These are phyloP conservation scores for Teunomyces kruisii DNA, from an alignment of 805 yeast species.

Conservation along the genomic window DNA sequence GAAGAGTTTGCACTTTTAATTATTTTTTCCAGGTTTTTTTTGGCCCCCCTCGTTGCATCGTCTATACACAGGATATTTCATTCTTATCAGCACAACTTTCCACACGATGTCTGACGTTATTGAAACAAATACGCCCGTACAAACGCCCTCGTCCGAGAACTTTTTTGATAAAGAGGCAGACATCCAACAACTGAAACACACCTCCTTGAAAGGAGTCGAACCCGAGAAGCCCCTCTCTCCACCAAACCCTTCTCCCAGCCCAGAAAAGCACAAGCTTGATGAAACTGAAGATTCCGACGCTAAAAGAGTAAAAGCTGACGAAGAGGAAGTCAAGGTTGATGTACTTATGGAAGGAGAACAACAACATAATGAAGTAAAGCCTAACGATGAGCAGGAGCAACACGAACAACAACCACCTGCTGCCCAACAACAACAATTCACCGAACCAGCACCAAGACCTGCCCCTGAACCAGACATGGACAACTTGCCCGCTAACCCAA, in stretches of 20 bases:
- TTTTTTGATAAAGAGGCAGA: constrained; percentile 1
- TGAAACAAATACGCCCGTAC: constrained; percentile 39
- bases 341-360: too few relatives aligned
- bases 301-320: constrained; percentile 21
- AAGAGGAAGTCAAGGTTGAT: constrained; percentile 5
- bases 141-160: constrained; percentile 36
- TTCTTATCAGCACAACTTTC: background rate
- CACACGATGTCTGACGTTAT: constrained; percentile 26
- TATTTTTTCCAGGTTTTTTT: constrained; percentile 2
- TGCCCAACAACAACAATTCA: constrained; percentile 14
- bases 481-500: constrained; percentile 62
- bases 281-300: constrained; percentile 20
- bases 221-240: constrained; percentile 44
- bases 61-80: background rate
- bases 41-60: constrained; percentile 4
- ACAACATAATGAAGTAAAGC: constrained; percentile 8
- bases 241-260: constrained; percentile 46
- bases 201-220: constrained; percentile 9
- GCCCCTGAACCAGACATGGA: constrained; percentile 71
- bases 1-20: constrained; percentile 7
- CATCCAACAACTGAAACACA: background rate
- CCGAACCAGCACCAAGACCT: constrained; percentile 72
- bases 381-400: constrained; percentile 2
- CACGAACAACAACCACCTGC: constrained; percentile 5
- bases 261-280: constrained; percentile 33